Evolutionary conservation across 1,139 yeast genomes (phyloP), one percentile per base, ranked within the genome.

Genomic region (Pichia sp.): DNA sequence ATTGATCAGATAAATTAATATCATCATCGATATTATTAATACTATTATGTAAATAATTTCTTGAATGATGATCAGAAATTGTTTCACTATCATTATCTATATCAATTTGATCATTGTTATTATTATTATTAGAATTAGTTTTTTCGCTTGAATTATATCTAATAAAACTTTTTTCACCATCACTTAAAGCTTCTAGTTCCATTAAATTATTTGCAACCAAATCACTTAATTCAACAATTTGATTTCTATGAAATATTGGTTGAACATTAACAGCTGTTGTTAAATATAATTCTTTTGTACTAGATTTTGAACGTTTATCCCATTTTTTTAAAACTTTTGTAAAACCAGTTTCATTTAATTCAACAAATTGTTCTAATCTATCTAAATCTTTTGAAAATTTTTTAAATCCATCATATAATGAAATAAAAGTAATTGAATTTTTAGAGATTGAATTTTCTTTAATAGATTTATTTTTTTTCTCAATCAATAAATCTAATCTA

Each of bases 231-330:
- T 80, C 82, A 39, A 94, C 85, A 43, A 90, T 83, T 56, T 87
- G 94, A 52, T 85, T 84, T 53, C 95, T 78, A 59, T 94, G 95
- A 67, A 92, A 92, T 12, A 90, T 95, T 0, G 98, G 98, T 62
- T 92, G 98, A 3, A 92, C 96, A 52, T 87, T 87, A 10, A 92
- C 96, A 0, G 97, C 97, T 1, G 97, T 82, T 41, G 87, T 82
- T 38, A 92, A 73, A 61, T 90, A 92, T 43, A 92, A 71, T 62
- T 92, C 98, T 61, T 89, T 89, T 9, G 97, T 90, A 55, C 87
- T 95, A 2, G 96, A 86, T 57, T 90, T 89, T 22, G 97, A 87
- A 50, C 97, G 73, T 65, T 92, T 92, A 64, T 92, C 98, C 98
- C 98, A 92, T 67, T 92, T 92, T 62, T 92, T 92, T 56, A 92